phyloP scores from a whole-genome alignment of 345 rosid species.

The Arabidopsis arenosa region DNA sequence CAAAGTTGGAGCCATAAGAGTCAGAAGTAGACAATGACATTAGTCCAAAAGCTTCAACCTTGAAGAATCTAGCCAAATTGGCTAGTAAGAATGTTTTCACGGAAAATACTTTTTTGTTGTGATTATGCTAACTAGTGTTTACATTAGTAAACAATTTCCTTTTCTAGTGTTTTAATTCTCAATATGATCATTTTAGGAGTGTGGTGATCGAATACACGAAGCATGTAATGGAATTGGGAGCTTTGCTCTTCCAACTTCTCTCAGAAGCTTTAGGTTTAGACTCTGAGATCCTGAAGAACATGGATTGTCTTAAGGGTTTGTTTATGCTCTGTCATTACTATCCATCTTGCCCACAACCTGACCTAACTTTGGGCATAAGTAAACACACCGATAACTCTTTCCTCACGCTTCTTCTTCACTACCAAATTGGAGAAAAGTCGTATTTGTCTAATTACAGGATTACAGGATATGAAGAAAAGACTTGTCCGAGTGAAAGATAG shows the following conservation, averaged over 20 bases:
- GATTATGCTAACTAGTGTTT: background rate
- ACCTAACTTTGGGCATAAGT: constrained; percentile 40
- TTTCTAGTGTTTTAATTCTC: background rate
- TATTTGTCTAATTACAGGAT: too few species aligned
- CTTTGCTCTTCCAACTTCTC: constrained; percentile 32
- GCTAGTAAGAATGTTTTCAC: too few species aligned
- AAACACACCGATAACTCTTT: constrained; percentile 46
- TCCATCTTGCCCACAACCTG: constrained; percentile 53
- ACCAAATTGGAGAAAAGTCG: constrained; percentile 36
- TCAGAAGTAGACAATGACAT: too few species aligned
- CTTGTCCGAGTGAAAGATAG: too few species aligned
- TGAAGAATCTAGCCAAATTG: too few species aligned
- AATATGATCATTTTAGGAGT: constrained; percentile 9
- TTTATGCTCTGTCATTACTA: constrained; percentile 43
- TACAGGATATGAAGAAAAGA: too few species aligned
- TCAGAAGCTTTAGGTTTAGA: constrained; percentile 50
- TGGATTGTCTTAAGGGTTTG: constrained; percentile 37
- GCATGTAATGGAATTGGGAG: constrained; percentile 36
- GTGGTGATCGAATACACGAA: constrained; percentile 40
- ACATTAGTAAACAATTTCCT: background rate
- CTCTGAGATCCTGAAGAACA: constrained; percentile 28
- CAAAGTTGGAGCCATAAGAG: too few species aligned
- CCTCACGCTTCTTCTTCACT: constrained; percentile 47
- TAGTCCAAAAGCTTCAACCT: too few species aligned
- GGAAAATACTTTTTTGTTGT: background rate